phyloP scores from a whole-genome alignment of 2,329 filamentous ascomycete species.

The Thielaviopsis cerberus region DNA sequence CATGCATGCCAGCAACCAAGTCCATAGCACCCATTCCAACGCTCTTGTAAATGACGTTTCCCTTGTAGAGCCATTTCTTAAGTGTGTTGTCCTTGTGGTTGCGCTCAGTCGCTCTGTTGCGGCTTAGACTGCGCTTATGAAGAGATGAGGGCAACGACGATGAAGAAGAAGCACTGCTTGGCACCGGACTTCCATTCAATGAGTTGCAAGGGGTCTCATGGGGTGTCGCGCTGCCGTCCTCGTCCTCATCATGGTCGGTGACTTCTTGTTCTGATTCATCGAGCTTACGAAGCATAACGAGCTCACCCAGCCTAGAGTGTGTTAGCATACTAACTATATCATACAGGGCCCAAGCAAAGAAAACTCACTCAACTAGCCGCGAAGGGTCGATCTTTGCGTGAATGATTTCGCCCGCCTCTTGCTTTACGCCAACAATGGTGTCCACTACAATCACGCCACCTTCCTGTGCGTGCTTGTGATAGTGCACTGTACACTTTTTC shows the following conservation, averaged over 20 bases:
- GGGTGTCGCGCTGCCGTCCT: neutral
- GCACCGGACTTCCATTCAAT: neutral
- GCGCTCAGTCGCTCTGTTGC: slow-evolving; percentile 13
- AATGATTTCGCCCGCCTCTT: slow-evolving; percentile 74
- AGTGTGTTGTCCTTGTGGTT: slow-evolving; percentile 29
- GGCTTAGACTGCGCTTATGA: slow-evolving; percentile 13
- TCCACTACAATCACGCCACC: slow-evolving; percentile 53
- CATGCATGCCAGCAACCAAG: slow-evolving; percentile 38
- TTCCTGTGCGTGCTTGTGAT: slow-evolving; percentile 47
- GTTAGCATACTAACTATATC: slow-evolving; percentile 10
- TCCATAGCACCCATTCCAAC: slow-evolving; percentile 51
- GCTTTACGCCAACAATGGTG: slow-evolving; percentile 59
- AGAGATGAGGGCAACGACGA: slow-evolving; percentile 5
- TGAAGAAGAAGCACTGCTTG: neutral
- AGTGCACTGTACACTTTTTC: slow-evolving; percentile 31
- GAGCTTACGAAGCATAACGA: slow-evolving; percentile 38
- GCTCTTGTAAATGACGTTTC: slow-evolving; percentile 51
- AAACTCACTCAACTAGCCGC: slow-evolving; percentile 58
- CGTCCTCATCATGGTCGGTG: slow-evolving; percentile 1
- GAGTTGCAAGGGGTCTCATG: slow-evolving; percentile 4
- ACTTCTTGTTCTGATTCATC: slow-evolving; percentile 4
- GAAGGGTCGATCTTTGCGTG: slow-evolving; percentile 53
- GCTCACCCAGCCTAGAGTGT: slow-evolving; percentile 47
- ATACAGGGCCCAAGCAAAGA: neutral
- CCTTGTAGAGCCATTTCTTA: slow-evolving; percentile 36